phyloP scores from a whole-genome alignment of 106 monocot genomes.

The Dioscorea dumetorum region DNA sequence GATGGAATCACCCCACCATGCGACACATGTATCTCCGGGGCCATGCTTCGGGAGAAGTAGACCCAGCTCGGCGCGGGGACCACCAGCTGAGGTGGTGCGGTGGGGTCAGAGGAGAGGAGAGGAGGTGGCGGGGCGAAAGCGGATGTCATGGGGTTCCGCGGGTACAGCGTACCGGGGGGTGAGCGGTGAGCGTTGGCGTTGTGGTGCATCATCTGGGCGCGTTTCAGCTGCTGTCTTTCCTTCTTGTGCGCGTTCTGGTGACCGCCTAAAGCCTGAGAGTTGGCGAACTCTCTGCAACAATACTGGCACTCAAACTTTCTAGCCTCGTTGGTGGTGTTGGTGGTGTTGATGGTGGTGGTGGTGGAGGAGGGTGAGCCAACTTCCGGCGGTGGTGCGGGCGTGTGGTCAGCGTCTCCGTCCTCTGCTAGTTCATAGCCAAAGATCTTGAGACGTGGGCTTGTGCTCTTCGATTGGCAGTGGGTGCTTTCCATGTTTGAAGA shows the following conservation, averaged over 20 bases:
- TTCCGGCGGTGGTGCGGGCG: no score
- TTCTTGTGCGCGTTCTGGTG: constrained; percentile 39
- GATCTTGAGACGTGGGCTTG: constrained; percentile 13
- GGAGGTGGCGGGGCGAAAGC: background rate
- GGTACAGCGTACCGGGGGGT: background rate
- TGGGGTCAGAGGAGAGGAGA: background rate
- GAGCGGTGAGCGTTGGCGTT: background rate
- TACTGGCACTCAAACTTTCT: constrained; percentile 55
- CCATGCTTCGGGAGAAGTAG: constrained; percentile 19
- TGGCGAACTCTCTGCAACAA: constrained; percentile 38
- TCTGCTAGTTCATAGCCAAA: constrained; percentile 32
- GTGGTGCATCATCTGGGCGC: constrained; percentile 23
- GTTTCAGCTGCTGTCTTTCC: constrained; percentile 33
- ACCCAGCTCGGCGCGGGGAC: constrained; percentile 8
- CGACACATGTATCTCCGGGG: background rate
- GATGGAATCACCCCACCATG: background rate
- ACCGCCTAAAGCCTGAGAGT: constrained; percentile 30
- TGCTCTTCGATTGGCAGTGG: background rate
- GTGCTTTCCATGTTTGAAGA: no score
- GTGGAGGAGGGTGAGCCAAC: constrained; percentile 1
- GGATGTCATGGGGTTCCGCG: constrained; percentile 6
- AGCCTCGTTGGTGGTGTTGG: background rate
- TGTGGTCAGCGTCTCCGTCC: constrained; percentile 2
- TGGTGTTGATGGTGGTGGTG: background rate
- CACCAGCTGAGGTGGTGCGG: background rate